Evolutionary conservation across 2,329 filamentous ascomycete genomes (phyloP), one percentile per base, ranked within the genome.

Genomic region (Cadophora malorum): DNA sequence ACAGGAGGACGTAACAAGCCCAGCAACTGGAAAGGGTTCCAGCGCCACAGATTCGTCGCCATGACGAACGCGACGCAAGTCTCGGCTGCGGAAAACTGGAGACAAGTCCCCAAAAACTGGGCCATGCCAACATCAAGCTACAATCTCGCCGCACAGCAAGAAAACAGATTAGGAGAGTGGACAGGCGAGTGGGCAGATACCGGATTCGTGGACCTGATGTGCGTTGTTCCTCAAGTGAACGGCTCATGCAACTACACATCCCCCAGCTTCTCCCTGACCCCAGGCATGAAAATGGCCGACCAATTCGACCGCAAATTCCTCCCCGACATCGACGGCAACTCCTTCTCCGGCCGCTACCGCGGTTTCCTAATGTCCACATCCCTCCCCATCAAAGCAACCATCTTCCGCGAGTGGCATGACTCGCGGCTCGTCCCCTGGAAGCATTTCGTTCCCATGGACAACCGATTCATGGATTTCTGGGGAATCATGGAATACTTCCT

Each of bases 371-470:
- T 86, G 53, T 91, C 87, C 14, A 91, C 87, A 0, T 88, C 86
- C 2, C 78, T 94, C 4, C 91, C 91, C 0, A 87, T 96, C 80
- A 96, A 95, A 80, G 87, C 90, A 0, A 93, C 92, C 0, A 81
- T 95, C 35, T 96, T 90, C 80, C 84, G 86, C 9, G 92, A 96
- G 78, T 96, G 92, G 92, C 92, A 94, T 75, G 92, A 94, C 76
- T 85, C 84, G 56, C 84, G 92, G 0, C 81, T 96, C 0, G 81
- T 93, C 1, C 84, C 91, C 0, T 96, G 92, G 92, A 87, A 89
- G 74, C 92, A 96, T 78, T 95, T 93, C 73, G 89, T 94, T 2
- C 92, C 92, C 4, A 91, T 96, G 88, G 91, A 94, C 76, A 91
- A 87, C 74, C 86, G 89, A 0, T 94, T 90, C 74, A 80, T 86